Evolutionary conservation across 768 basidiomycete genomes (phyloP).

Genomic region (Russula dissimulans): DNA sequence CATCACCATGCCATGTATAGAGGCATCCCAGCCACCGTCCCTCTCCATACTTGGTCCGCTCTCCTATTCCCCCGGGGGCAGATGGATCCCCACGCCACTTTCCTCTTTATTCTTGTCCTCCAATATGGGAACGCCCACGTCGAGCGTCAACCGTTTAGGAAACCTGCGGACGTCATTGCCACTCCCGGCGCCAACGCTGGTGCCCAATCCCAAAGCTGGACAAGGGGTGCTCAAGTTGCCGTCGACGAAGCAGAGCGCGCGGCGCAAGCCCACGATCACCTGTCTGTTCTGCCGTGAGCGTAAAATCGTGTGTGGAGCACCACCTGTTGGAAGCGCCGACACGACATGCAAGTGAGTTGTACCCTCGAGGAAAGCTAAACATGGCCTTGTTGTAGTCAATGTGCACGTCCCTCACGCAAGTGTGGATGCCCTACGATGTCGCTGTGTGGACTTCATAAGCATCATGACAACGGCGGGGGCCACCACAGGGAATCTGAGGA

Average conservation of each 20-base stretch:
- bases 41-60: constrained; percentile 1
- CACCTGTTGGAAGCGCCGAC: constrained; percentile 14
- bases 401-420: constrained; percentile 17
- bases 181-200: not conserved
- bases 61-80: not conserved
- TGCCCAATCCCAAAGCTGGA: constrained; percentile 12
- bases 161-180: not conserved
- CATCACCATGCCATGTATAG: not conserved
- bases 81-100: not conserved
- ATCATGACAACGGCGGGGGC: constrained; percentile 8
- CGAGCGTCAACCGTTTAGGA: constrained; percentile 2
- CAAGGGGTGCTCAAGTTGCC: constrained; percentile 17
- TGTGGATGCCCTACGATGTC: constrained; percentile 20
- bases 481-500: constrained; percentile 11
- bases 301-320: constrained; percentile 33
- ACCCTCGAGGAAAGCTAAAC: not conserved
- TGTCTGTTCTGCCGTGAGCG: constrained; percentile 36
- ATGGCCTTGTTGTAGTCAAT: constrained; percentile 29
- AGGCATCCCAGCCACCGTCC: constrained; percentile 8
- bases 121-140: constrained; percentile 9
- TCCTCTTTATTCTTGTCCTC: constrained; percentile 12
- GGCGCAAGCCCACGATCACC: constrained; percentile 25
- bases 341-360: constrained; percentile 19
- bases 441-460: constrained; percentile 19
- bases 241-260: constrained; percentile 7